Evolutionary conservation across 2,329 filamentous ascomycete species (phyloP), one percentile per base, ranked within the genome.

Genomic region (Zymoseptoria crescenta): DNA sequence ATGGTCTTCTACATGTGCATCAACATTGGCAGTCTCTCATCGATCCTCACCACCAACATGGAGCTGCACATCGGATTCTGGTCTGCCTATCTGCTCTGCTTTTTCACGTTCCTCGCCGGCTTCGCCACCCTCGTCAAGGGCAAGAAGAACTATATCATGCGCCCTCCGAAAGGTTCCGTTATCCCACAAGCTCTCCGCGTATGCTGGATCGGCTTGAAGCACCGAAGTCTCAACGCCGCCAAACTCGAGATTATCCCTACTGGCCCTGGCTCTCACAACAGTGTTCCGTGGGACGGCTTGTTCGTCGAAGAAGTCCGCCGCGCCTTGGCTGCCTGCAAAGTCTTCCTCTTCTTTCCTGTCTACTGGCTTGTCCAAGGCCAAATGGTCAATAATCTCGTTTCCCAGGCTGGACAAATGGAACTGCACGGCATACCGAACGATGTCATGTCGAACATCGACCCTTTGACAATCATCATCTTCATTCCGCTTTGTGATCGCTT

Each of bases 231-330:
- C 82, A 83, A 89, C 35, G 70, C 77, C 3, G 84, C 83, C 57
- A 88, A 88, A 74, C 87, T 87, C 3, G 87, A 84, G 69, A 77
- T 79, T 49, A 83, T 84, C 59, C 77, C 76, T 29, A 80, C 88
- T 8, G 74, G 79, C 48, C 72, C 72, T 1, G 70, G 79, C 62
- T 83, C 84, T 57, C 87, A 87, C 0, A 41, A 55, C 0, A 90
- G 87, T 86, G 91, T 91, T 85, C 63, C 86, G 0, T 92, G 90
- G 67, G 88, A 92, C 62, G 88, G 92, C 64, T 82, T 84, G 52
- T 93, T 88, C 87, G 88, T 90, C 48, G 85, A 88, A 4, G 87
- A 90, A 69, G 76, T 90, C 49, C 86, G 86, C 74, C 83, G 84
- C 29, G 81, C 81, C 3, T 70, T 84, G 13, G 67, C 77, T 69